Conservation (phyloP, 345 rosid species). For the Diplotaxis tenuifolia region DNA sequence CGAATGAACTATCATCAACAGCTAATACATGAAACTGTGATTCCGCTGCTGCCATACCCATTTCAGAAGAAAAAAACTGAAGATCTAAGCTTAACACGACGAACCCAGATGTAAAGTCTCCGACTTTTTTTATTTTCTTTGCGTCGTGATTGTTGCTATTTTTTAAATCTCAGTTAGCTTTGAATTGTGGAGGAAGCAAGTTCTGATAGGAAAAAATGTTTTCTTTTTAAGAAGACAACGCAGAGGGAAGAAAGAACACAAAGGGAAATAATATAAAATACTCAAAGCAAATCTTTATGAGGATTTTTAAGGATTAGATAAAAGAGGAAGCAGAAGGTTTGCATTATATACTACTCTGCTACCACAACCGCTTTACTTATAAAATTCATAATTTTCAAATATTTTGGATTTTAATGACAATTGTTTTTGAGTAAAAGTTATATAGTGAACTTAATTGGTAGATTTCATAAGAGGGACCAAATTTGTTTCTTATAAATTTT, state of each 20-base stretch:
- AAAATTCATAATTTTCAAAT: no score
- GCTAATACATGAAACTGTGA: constrained; percentile 86
- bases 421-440: no score
- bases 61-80: constrained; percentile 26
- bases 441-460: no score
- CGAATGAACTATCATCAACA: constrained; percentile 83
- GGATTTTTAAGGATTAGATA: constrained; percentile 4
- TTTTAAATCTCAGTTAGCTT: constrained; percentile 16
- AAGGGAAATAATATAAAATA: constrained; percentile 28
- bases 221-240: constrained; percentile 15
- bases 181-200: constrained; percentile 59
- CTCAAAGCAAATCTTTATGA: constrained; percentile 32
- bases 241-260: constrained; percentile 6
- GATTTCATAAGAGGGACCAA: no score
- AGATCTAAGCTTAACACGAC: background rate
- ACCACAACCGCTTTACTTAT: constrained; percentile 25
- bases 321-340: constrained; percentile 17
- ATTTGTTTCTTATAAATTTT: no score
- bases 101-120: constrained; percentile 32
- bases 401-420: no score
- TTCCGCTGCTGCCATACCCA: constrained; percentile 57
- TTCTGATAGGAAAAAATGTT: constrained; percentile 11
- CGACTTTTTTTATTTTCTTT: constrained; percentile 2
- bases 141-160: no score
- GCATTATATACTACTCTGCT: constrained; percentile 15